Conservation (phyloP, 495 filamentous ascomycete species). For the Sabuloglossum arenarium region DNA sequence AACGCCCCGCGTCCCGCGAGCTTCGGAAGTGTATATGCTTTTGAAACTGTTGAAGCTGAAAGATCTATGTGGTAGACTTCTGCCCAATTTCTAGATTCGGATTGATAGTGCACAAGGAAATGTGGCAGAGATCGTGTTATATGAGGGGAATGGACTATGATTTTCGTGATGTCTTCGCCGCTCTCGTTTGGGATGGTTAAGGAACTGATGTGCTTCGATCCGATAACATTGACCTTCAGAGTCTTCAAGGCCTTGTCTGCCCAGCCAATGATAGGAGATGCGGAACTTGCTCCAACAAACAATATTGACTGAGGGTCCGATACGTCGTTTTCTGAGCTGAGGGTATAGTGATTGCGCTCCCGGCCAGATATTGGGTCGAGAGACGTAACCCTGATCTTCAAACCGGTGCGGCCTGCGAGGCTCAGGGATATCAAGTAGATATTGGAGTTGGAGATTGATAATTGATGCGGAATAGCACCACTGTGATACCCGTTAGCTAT, state of each 20-base stretch:
- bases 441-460: slow-evolving; percentile 51
- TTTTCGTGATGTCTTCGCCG: slow-evolving; percentile 37
- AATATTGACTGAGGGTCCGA: slow-evolving; percentile 43
- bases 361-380: slow-evolving; percentile 51
- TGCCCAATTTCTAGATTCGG: slow-evolving; percentile 48
- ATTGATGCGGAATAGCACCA: slow-evolving; percentile 51
- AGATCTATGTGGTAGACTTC: slow-evolving; percentile 71
- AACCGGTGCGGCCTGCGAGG: slow-evolving; percentile 34
- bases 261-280: slow-evolving; percentile 65
- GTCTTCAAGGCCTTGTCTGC: slow-evolving; percentile 43
- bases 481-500: slow-evolving; percentile 13
- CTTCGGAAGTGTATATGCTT: slow-evolving; percentile 56
- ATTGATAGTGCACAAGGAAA: slow-evolving; percentile 70
- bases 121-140: slow-evolving; percentile 47
- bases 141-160: slow-evolving; percentile 54
- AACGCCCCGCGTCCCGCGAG: slow-evolving; percentile 49
- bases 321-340: slow-evolving; percentile 57
- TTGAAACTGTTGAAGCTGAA: slow-evolving; percentile 37
- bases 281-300: slow-evolving; percentile 67
- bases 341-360: slow-evolving; percentile 37
- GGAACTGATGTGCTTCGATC: slow-evolving; percentile 37
- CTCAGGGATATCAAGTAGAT: slow-evolving; percentile 63
- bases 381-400: slow-evolving; percentile 51
- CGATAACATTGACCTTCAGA: slow-evolving; percentile 64
- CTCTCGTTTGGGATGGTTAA: slow-evolving; percentile 28